phyloP scores from a whole-genome alignment of 371 early-diverging fungal species.

The Mortierella sp. region DNA sequence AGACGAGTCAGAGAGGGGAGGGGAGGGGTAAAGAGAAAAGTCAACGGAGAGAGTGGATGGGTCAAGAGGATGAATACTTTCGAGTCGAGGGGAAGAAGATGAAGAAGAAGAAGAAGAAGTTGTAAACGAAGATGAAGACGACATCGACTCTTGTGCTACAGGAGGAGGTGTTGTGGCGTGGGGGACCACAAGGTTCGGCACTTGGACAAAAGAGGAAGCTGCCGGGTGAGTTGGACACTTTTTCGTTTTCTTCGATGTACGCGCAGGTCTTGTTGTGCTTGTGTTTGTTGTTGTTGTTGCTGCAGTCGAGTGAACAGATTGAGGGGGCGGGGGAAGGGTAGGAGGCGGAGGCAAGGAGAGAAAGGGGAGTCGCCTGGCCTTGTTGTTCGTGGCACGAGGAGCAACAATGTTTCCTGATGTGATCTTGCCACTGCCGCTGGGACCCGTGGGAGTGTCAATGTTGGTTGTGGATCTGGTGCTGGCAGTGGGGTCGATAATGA shows the following conservation, averaged over 20 bases:
- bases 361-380: background rate
- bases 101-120: background rate
- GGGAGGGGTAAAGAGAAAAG: background rate
- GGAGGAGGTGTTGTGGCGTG: background rate
- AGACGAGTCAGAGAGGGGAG: background rate
- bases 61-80: background rate
- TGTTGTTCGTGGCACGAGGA: background rate
- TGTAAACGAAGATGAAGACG: background rate
- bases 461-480: background rate
- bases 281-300: background rate
- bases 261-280: background rate
- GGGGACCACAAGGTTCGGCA: background rate
- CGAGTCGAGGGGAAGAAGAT: background rate
- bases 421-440: background rate
- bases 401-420: no score
- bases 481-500: background rate
- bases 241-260: background rate
- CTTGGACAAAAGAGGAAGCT: slow-evolving; percentile 5
- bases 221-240: background rate
- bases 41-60: background rate
- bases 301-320: background rate
- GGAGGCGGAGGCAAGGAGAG: background rate
- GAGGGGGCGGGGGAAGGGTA: background rate
- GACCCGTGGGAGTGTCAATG: background rate
- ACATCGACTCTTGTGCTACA: background rate